Percentiles rank a stretch among this genome's conserved stretches.
These are phyloP conservation scores for Trichoderma atroviride DNA, from an alignment of 2,329 filamentous ascomycete species.

Conservation along the genomic window DNA sequence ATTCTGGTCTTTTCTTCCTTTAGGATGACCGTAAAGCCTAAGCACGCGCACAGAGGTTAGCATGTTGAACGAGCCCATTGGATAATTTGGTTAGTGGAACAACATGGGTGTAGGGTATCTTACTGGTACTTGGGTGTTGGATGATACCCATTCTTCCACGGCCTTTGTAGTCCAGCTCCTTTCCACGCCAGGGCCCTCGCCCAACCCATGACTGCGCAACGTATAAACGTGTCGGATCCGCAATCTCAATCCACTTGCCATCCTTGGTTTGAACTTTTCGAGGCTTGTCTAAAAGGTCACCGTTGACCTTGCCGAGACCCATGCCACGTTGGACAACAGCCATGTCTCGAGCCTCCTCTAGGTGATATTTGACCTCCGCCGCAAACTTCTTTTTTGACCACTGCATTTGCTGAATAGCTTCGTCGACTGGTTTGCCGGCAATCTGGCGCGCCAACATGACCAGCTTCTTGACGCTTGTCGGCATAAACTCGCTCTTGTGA, in stretches of 20 bases:
- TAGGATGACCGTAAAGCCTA: conserved; percentile 76
- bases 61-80: not conserved
- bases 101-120: conserved; percentile 43
- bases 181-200: conserved; percentile 64
- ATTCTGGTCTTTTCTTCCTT: conserved; percentile 94
- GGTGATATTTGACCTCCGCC: conserved; percentile 73
- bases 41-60: not conserved
- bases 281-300: conserved; percentile 43
- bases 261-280: conserved; percentile 71
- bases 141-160: conserved; percentile 71
- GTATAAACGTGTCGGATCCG: conserved; percentile 81
- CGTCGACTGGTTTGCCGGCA: conserved; percentile 87
- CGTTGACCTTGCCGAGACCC: conserved; percentile 64
- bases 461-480: conserved; percentile 91
- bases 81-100: not conserved
- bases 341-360: conserved; percentile 79
- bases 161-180: conserved; percentile 70
- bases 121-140: conserved; percentile 73
- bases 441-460: conserved; percentile 85
- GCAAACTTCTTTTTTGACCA: conserved; percentile 95
- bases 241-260: conserved; percentile 70
- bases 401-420: conserved; percentile 91
- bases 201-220: conserved; percentile 93
- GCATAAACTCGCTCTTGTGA: conserved; percentile 70
- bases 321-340: conserved; percentile 82